Conservation (phyloP, 2,329 filamentous ascomycete genomes). For the Claviceps arundinis region DNA sequence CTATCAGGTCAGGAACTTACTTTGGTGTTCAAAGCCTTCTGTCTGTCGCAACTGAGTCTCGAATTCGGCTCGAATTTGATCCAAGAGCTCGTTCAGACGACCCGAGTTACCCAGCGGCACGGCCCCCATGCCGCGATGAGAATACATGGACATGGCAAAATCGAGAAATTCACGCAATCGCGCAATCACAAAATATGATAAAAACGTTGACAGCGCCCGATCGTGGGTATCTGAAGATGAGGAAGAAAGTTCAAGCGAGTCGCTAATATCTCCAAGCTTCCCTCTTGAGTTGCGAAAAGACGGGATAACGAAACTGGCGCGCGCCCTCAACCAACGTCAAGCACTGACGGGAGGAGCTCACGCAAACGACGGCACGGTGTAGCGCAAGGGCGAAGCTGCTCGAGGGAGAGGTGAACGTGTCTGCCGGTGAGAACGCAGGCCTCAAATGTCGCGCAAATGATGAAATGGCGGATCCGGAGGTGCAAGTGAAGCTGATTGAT, state of each 20-base stretch:
- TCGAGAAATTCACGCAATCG: not conserved
- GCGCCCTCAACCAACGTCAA: not conserved
- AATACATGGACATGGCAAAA: slow-evolving; percentile 63
- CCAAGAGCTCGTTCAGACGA: slow-evolving; percentile 82
- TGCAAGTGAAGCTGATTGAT: slow-evolving; percentile 7
- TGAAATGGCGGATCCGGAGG: slow-evolving; percentile 7
- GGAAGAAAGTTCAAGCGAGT: not conserved
- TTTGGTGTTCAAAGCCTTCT: slow-evolving; percentile 83
- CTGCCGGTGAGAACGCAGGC: not conserved
- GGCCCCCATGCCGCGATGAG: slow-evolving; percentile 70
- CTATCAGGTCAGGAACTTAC: slow-evolving; percentile 42
- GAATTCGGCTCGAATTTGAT: slow-evolving; percentile 82
- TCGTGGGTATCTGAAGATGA: not conserved
- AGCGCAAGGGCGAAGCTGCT: not conserved
- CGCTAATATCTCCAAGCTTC: not conserved
- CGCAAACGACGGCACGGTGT: not conserved
- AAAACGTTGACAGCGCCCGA: not conserved
- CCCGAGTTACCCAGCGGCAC: slow-evolving; percentile 44
- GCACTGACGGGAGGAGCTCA: slow-evolving; percentile 1
- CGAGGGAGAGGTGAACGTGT: not conserved
- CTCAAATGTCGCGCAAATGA: not conserved
- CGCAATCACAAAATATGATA: not conserved
- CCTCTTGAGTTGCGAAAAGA: not conserved
- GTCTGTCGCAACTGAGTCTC: slow-evolving; percentile 70
- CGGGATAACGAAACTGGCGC: not conserved